Conservation (phyloP, 1,284 basidiomycete species). For the Xanthoconium separans region DNA sequence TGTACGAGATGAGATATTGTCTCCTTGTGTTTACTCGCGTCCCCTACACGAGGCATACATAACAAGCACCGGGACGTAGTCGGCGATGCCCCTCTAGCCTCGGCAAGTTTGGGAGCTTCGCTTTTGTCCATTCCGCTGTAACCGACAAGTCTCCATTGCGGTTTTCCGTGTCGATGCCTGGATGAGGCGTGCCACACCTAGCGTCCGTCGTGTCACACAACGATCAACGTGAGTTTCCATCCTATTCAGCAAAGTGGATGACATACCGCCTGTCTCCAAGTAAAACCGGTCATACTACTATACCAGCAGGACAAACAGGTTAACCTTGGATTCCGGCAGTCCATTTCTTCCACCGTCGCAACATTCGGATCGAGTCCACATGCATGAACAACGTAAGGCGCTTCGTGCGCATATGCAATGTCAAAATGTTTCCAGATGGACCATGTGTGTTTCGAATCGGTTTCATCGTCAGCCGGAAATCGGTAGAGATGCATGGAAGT, state of each 20-base stretch:
- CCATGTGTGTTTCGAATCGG: background rate
- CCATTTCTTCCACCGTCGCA: constrained; percentile 20
- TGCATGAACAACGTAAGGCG: constrained; percentile 9
- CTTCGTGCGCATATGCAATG: background rate
- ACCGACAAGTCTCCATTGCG: no score
- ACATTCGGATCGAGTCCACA: constrained; percentile 23
- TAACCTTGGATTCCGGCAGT: constrained; percentile 8
- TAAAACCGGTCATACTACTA: background rate
- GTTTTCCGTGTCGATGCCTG: no score
- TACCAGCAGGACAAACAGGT: constrained; percentile 1
- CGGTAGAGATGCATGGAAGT: background rate
- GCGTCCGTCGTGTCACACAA: no score
- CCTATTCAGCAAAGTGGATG: background rate
- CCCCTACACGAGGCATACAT: background rate
- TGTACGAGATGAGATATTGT: background rate
- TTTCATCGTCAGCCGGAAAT: background rate
- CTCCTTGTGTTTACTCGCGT: background rate
- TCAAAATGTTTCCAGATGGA: background rate
- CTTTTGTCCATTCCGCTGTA: no score
- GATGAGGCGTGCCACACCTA: no score
- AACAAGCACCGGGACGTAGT: background rate
- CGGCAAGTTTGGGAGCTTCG: no score
- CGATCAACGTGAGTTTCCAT: no score
- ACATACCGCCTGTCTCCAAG: constrained; percentile 12
- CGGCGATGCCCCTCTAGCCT: no score